Conservation (phyloP, 176 grass and related monocot genomes). For the Panicum miliaceum region DNA sequence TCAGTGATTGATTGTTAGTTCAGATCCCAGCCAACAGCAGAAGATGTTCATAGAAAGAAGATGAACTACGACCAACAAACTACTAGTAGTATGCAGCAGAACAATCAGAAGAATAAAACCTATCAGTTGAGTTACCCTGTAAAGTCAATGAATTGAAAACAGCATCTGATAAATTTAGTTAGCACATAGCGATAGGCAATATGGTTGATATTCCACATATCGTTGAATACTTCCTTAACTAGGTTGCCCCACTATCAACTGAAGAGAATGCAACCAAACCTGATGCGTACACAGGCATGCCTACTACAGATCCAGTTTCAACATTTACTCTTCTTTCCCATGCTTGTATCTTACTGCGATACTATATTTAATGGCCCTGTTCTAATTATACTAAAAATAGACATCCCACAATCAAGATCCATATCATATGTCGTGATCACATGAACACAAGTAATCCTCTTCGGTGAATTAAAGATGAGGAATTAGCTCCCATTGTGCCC, state of each 20-base stretch:
- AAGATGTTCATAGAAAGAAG: neutral
- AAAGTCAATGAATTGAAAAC: neutral
- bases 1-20: neutral
- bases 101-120: conserved; percentile 20
- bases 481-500: neutral
- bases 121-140: neutral
- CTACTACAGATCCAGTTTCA: neutral
- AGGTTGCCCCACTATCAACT: neutral
- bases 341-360: neutral
- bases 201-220: neutral
- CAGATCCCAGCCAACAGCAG: neutral
- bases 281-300: neutral
- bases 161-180: neutral
- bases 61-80: neutral
- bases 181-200: neutral
- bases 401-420: conserved; percentile 8
- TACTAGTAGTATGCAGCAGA: neutral
- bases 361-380: neutral
- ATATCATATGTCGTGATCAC: neutral
- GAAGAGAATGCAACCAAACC: neutral
- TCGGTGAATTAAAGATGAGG: neutral
- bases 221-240: neutral
- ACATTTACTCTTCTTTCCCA: neutral
- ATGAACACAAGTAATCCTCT: conserved; percentile 1
- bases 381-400: conserved; percentile 4